Conservation (phyloP, 1,284 basidiomycete genomes). For the Papiliotrema flavescens region DNA sequence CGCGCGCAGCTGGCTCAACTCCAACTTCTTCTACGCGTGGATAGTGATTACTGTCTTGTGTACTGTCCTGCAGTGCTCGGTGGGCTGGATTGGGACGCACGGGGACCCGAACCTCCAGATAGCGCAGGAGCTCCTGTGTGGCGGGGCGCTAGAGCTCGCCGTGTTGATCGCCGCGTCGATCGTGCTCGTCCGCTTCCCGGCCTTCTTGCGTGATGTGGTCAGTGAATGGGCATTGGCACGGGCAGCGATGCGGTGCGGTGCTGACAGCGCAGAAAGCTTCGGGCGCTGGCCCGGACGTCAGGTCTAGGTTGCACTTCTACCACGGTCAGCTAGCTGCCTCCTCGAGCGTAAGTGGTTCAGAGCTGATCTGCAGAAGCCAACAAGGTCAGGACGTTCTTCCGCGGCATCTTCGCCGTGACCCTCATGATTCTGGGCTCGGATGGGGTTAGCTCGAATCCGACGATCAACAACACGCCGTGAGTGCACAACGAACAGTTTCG, state of each 20-base stretch:
- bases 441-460: constrained; percentile 6
- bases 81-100: constrained; percentile 15
- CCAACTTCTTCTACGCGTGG: constrained; percentile 30
- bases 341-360: too few relatives aligned
- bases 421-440: constrained; percentile 25
- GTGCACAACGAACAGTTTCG: neutral
- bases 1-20: constrained; percentile 23
- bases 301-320: constrained; percentile 30
- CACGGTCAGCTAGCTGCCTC: constrained; percentile 23
- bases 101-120: constrained; percentile 14
- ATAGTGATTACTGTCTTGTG: constrained; percentile 18
- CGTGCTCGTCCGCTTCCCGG: constrained; percentile 26
- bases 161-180: constrained; percentile 18
- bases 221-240: constrained; percentile 1
- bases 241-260: neutral
- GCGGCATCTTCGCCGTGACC: constrained; percentile 16
- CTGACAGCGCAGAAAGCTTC: constrained; percentile 24
- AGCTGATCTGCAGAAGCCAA: constrained; percentile 21
- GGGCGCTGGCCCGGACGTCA: constrained; percentile 35
- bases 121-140: constrained; percentile 14
- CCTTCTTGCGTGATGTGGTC: constrained; percentile 29
- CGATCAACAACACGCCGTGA: neutral
- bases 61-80: constrained; percentile 10
- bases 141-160: constrained; percentile 20
- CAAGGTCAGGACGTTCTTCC: constrained; percentile 33